These are phyloP conservation scores for Colletotrichum siamense DNA, from an alignment of 2,329 filamentous ascomycete species.

Conservation along the genomic window DNA sequence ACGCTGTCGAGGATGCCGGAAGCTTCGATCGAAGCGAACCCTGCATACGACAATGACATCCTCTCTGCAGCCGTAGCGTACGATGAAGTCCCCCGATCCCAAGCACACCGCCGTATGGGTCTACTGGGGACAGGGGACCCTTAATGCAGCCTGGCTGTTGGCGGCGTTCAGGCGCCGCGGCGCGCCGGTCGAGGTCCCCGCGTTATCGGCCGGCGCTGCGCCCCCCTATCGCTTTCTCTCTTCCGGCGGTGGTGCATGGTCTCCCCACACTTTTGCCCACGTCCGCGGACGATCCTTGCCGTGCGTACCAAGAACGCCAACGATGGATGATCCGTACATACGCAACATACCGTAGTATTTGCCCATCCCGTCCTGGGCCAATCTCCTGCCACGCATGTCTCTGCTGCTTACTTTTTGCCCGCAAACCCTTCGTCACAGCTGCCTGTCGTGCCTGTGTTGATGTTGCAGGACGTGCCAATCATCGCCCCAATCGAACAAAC, in stretches of 20 bases:
- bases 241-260: neutral
- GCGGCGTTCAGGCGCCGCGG: neutral
- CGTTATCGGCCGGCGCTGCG: neutral
- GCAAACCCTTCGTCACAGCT: neutral
- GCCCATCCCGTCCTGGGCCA: neutral
- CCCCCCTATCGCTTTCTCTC: neutral
- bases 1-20: neutral
- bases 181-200: neutral
- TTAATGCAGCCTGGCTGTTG: neutral
- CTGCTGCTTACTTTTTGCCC: neutral
- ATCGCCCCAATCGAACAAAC: neutral
- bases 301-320: neutral
- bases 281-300: slow-evolving; percentile 4
- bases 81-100: neutral
- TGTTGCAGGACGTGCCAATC: neutral
- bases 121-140: neutral
- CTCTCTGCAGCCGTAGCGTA: neutral
- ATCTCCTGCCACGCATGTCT: neutral
- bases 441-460: neutral
- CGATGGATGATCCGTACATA: slow-evolving; percentile 6
- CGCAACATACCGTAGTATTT: neutral
- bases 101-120: neutral
- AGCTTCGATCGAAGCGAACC: neutral
- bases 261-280: neutral
- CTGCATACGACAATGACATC: neutral